A percentile compares a stretch with the other conserved stretches of the same genome.
phyloP scores from a whole-genome alignment of 2,329 filamentous ascomycete species.

The Lasiodiplodia theobromae region DNA sequence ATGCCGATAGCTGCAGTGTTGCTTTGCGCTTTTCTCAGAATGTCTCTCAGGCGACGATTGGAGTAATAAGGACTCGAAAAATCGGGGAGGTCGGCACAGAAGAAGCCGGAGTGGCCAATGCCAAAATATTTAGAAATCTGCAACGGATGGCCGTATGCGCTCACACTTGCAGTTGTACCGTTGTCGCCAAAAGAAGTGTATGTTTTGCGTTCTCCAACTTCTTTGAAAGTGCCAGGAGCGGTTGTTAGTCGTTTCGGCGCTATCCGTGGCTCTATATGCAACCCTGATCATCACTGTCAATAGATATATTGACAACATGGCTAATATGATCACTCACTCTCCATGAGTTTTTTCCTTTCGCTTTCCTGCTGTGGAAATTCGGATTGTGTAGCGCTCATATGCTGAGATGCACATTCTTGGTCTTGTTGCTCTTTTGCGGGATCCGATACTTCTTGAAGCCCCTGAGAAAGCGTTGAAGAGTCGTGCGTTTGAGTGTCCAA shows the following conservation, averaged over 20 bases:
- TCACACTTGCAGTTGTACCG: constrained; percentile 12
- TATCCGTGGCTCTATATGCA: no score
- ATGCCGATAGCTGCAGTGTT: neutral
- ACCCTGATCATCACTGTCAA: no score
- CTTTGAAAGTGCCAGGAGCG: neutral
- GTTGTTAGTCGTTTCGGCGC: neutral
- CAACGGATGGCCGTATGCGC: constrained; percentile 8
- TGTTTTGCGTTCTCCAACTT: neutral
- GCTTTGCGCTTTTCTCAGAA: neutral
- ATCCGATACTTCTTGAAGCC: no score
- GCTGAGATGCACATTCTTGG: no score
- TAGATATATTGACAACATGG: fast-evolving
- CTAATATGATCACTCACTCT: no score
- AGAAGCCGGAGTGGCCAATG: neutral
- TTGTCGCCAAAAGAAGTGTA: constrained; percentile 10
- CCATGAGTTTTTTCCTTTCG: no score
- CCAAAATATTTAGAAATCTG: constrained; percentile 7
- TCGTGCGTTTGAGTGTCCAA: no score
- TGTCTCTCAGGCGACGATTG: neutral
- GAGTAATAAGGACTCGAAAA: neutral
- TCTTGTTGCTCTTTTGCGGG: no score
- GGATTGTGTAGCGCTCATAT: no score
- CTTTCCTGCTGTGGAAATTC: no score
- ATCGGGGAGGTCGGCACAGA: neutral
- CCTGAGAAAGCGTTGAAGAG: no score